Base-by-base conservation (phyloP, 1,284 basidiomycete genomes). In the Trichosporon ovoides region DNA sequence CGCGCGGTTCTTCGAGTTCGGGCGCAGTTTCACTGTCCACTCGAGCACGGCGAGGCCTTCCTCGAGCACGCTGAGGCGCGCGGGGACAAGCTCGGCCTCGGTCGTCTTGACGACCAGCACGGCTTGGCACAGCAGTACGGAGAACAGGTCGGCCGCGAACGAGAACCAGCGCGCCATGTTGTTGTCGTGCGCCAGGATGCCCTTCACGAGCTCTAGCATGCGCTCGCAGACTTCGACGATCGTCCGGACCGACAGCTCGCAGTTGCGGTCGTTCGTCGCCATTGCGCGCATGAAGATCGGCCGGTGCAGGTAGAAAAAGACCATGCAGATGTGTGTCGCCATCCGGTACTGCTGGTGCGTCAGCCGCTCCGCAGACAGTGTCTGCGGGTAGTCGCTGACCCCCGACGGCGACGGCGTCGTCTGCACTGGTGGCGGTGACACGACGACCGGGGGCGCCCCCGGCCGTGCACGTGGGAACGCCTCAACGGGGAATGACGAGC, bases 131-230 rank as follows among this genome's bases (percentile, higher is more conserved):
- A 61, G 59, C 11, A 64, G 59, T 11, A 61, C 59, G 3, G 55
- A 57, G 52, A 64, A 64, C 7, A 64, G 59, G 50, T 64, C 62
- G 31, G 62, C 62, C 7, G 62, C 62, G 38, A 64, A 64, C 12
- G 62, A 64, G 59, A 64, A 64, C 62, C 62, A 64, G 19, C 62
- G 52, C n/a, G 62, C 51, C 59, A 64, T 56, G 12, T 52, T 52
- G n/a, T 46, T 35, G 54, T 63, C 56, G 34, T 58, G 53, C n/a
- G 33, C 31, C 13, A 63, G 54, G 20, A 63, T 55, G 7, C 56
- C 62, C 33, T 58, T 50, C 28, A 60, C 60, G 19, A 63, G 62
- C 24, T 55, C 52, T 16, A 60, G 46, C 52, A 63, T 60, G 18
- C 60, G 59, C 51, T 58, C 53, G 51, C 62, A 63, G 14, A 57